Conservation (phyloP, 2,329 filamentous ascomycete species). For the Teratosphaeria viscida region DNA sequence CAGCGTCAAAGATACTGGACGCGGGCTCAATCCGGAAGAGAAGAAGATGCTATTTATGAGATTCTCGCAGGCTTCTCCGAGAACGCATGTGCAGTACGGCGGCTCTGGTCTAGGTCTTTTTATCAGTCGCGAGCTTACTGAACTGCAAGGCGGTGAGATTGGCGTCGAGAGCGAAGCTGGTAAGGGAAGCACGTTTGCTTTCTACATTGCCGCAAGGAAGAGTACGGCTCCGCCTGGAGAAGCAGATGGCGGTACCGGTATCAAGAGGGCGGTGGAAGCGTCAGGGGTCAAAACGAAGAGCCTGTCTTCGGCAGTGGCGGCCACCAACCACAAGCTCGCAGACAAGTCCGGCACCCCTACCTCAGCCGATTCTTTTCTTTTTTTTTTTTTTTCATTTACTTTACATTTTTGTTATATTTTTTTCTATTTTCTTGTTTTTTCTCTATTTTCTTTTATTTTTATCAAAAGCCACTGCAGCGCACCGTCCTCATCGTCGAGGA, state of each 20-base stretch:
- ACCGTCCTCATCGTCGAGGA: constrained; percentile 33
- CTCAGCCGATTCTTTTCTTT: too few relatives aligned
- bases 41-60: constrained; percentile 66
- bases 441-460: too few relatives aligned
- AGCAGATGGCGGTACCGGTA: constrained; percentile 2
- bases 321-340: background rate
- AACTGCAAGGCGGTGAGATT: constrained; percentile 70
- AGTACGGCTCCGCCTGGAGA: constrained; percentile 27
- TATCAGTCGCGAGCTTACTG: constrained; percentile 68
- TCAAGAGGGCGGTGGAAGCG: background rate
- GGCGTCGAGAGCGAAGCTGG: constrained; percentile 59
- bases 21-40: constrained; percentile 54
- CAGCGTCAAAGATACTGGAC: constrained; percentile 66
- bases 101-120: constrained; percentile 70
- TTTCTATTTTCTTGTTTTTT: too few relatives aligned
- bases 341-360: background rate
- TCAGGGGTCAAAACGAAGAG: background rate
- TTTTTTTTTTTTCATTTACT: too few relatives aligned
- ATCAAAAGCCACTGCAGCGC: constrained; percentile 8
- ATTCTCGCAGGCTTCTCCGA: constrained; percentile 67
- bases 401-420: too few relatives aligned
- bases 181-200: constrained; percentile 63
- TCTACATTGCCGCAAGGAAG: constrained; percentile 61
- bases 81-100: constrained; percentile 68
- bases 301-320: background rate